Evolutionary conservation across 495 filamentous ascomycete species (phyloP).

Genomic region (Terfezia claveryi): DNA sequence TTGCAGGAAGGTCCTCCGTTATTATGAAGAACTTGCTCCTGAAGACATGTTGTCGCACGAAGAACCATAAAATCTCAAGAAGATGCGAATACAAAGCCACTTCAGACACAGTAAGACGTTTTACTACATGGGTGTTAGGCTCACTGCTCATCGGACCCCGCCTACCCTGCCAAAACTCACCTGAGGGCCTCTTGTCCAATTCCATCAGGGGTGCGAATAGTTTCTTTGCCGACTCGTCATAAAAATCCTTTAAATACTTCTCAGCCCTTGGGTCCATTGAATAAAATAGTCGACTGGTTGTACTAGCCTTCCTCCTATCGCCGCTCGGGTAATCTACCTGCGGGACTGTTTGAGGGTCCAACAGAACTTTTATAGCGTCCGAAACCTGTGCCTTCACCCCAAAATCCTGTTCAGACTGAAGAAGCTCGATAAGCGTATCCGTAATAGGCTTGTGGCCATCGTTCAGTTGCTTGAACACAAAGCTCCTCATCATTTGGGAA

Average conservation of each 20-base stretch:
- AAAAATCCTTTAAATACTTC: conserved; percentile 64
- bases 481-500: conserved; percentile 72
- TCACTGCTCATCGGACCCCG: conserved; percentile 19
- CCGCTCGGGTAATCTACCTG: conserved; percentile 29
- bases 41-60: conserved; percentile 69
- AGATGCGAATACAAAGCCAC: conserved; percentile 75
- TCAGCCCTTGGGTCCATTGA: conserved; percentile 55
- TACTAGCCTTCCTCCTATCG: conserved; percentile 31
- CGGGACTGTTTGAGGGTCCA: conserved; percentile 50
- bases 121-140: conserved; percentile 29
- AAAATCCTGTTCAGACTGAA: conserved; percentile 75
- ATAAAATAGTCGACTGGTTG: conserved; percentile 3
- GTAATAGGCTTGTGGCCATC: conserved; percentile 73
- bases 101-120: conserved; percentile 48
- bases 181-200: conserved; percentile 40
- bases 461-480: conserved; percentile 75
- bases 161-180: conserved; percentile 24
- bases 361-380: conserved; percentile 80
- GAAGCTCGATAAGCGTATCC: conserved; percentile 79
- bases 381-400: conserved; percentile 92
- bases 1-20: conserved; percentile 50
- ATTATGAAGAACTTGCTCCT: conserved; percentile 77
- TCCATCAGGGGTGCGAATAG: conserved; percentile 74
- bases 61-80: conserved; percentile 87
- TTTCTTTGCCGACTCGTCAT: conserved; percentile 67